Evolutionary conservation across 768 basidiomycete genomes (phyloP).

Genomic region (Pleurotus tuoliensis): DNA sequence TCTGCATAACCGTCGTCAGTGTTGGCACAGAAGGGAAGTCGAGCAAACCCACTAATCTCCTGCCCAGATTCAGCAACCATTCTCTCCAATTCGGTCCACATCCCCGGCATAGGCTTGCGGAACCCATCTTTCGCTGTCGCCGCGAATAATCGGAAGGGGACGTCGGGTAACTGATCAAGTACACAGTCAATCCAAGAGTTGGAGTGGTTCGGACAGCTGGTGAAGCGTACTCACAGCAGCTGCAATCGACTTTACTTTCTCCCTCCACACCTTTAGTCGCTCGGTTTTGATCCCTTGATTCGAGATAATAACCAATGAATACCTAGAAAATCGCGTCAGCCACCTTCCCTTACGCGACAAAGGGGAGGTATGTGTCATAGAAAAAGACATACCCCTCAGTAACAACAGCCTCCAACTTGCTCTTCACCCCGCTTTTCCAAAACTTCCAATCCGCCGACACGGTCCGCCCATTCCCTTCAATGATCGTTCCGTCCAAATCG

Average conservation of each 20-base stretch:
- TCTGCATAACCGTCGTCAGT: conserved; percentile 39
- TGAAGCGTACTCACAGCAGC: conserved; percentile 39
- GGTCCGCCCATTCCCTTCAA: conserved; percentile 46
- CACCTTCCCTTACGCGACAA: too few species aligned
- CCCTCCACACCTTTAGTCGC: conserved; percentile 63
- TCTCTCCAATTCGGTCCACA: conserved; percentile 72
- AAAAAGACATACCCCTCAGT: conserved; percentile 43
- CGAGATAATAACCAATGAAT: conserved; percentile 70
- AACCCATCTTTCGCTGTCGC: conserved; percentile 72
- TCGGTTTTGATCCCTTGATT: conserved; percentile 65
- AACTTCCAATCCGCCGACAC: conserved; percentile 50
- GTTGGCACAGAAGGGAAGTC: background rate
- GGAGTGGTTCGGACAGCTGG: background rate
- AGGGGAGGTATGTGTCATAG: background rate
- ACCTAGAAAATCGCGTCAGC: conserved; percentile 34
- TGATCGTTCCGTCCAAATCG: conserved; percentile 86
- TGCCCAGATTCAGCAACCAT: conserved; percentile 56
- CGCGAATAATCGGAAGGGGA: conserved; percentile 78
- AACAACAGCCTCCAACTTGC: conserved; percentile 55
- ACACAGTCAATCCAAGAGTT: background rate
- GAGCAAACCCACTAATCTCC: conserved; percentile 52
- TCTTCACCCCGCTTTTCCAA: conserved; percentile 67
- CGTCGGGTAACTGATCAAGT: conserved; percentile 52
- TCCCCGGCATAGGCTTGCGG: conserved; percentile 85
- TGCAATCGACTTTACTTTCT: conserved; percentile 69